Conservation (phyloP, 2,329 filamentous ascomycete species). For the Fusarium sp. region DNA sequence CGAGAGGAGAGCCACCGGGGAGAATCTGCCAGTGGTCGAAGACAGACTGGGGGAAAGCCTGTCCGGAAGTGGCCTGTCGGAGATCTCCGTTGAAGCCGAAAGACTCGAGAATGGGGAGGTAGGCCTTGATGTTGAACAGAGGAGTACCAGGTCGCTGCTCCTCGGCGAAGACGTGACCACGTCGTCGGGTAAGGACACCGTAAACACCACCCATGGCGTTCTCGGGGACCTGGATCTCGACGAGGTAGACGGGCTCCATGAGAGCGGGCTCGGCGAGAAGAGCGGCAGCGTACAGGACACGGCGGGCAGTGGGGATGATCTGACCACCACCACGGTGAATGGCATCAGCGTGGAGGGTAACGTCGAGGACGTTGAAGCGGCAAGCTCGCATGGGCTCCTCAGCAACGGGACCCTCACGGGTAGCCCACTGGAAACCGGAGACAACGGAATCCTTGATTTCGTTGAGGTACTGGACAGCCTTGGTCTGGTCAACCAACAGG, state of each 20-base stretch:
- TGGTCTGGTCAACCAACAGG: constrained; percentile 99
- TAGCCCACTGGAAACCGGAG: constrained; percentile 99
- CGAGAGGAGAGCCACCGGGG: constrained; percentile 92
- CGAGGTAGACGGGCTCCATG: constrained; percentile 97
- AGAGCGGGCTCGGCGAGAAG: constrained; percentile 93
- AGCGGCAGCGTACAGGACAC: constrained; percentile 93
- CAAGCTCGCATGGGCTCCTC: constrained; percentile 98
- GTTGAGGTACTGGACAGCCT: constrained; percentile 99
- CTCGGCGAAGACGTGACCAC: constrained; percentile 99
- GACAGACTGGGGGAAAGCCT: constrained; percentile 98
- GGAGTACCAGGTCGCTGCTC: constrained; percentile 98
- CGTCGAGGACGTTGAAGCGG: constrained; percentile 99
- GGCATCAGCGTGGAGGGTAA: constrained; percentile 98
- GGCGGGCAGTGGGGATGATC: constrained; percentile 97
- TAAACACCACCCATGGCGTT: constrained; percentile 99
- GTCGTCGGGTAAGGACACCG: constrained; percentile 95
- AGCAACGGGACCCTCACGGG: constrained; percentile 94
- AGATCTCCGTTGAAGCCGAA: constrained; percentile 99
- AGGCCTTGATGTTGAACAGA: constrained; percentile 99
- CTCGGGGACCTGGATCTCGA: constrained; percentile 99
- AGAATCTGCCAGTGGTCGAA: constrained; percentile 99
- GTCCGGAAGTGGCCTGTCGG: constrained; percentile 90
- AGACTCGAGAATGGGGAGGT: constrained; percentile 95
- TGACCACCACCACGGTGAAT: constrained; percentile 99
- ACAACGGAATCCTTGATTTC: constrained; percentile 99